Evolutionary conservation across 2,329 filamentous ascomycete species (phyloP), one percentile per base, ranked within the genome.

Genomic region (Arthrinium puccinioides): DNA sequence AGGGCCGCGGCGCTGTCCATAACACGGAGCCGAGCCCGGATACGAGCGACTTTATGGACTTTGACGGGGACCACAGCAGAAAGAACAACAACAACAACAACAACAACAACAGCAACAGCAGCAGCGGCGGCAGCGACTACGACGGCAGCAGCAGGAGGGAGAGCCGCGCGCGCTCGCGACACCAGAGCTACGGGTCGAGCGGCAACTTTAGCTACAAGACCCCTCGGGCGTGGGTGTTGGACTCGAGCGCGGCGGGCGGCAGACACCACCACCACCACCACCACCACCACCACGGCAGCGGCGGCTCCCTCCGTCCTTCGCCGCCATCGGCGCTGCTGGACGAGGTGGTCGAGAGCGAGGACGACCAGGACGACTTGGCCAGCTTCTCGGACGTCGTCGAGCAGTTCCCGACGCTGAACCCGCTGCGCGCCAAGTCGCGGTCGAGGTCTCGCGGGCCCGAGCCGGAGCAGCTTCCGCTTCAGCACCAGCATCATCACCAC

Each of bases 1-100:
- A 48, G 23, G 45, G 48, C 9, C 41, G 48, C 23, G 49, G 52
- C 37, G 49, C 56, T 31, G 20, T 29, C 11, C 20, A 33, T 7
- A 44, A 46, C 14, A 39, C 51, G 9, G 51, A 54, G 24, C 45
- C 49, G 24, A 53, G 51, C 32, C 46, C 50, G 9, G 47, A 38
- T 15, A 15, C 39, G 36, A 42, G 40, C 32, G 40, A 42, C 36
- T 42, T 42, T 13, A 24, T 36, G 26, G 40, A 38, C 21, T 59
- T 56, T 25, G 57, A 60, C 32, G 40, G 44, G 24, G 39, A 37
- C 30, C 19, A 21, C 3, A 7, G 21, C 7, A 21, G 21, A 11
- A 23, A 33, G 20, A 15, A 13, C 3, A 14, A 16, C 31, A 11
- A 32, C 34, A 31, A n/a, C 30, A 21, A 21, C 3, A 7, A 32